Base-by-base conservation (phyloP, 495 filamentous ascomycete species). In the Penicillium argentinense region DNA sequence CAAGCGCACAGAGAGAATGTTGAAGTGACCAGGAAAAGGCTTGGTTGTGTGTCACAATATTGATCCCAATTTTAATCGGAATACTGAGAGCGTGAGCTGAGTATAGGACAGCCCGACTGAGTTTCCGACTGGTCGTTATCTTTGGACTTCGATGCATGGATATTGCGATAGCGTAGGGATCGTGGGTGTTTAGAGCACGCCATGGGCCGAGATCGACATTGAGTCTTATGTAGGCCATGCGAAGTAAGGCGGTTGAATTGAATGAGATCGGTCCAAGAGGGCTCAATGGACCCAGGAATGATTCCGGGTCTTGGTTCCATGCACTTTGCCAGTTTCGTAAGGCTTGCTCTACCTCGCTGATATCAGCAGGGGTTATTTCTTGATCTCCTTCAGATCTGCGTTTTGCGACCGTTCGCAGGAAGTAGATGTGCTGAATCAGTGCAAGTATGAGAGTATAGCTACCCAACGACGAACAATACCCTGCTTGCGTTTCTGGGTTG, bases 301-400 rank as follows among this genome's bases (percentile, higher is more conserved):
- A 61, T 32, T 67, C 64, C 11, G 48, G 40, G 11, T 33, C 54
- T 1, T 32, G 40, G 16, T 59, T 41, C 67, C 67, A 70, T 24
- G 34, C 43, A 2, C 9, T 21, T 30, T 64, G 56, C 67, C 67
- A 68, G 42, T 41, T 45, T 13, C 49, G 13, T 33, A 55, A 59
- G 30, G 78, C 79, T 43, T 70, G 70, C 26, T 70, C 68, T 21
- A 80, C 64, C 21, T 73, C 70, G 17, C 75, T 68, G 5, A 79
- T 69, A 26, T 82, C 73, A 22, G 17, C 9, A 9, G 33, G 8
- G n/a, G 33, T 11, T 9, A 36, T 2, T 2, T n/a, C 6, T 36
- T 36, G 33, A 5, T 36, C 33, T 11, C 17, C 18, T 75, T 74
- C 16, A 60, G 57, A 25, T 14, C 25, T 39, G 37, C 24, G 17